phyloP scores from a whole-genome alignment of 2,329 filamentous ascomycete genomes.

The Colletotrichum scovillei region DNA sequence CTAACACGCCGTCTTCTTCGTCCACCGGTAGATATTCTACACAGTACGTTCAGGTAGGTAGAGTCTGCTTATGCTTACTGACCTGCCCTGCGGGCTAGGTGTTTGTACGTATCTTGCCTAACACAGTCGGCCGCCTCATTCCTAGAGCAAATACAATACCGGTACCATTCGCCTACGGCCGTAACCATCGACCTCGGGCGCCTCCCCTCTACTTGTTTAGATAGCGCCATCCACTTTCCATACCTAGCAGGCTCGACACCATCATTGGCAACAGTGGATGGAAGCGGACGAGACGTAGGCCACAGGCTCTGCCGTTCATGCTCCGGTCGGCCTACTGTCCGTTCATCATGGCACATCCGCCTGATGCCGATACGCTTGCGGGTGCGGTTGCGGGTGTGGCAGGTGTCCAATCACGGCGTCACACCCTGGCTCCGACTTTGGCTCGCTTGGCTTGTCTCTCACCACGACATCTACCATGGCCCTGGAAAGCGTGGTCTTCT shows the following conservation, averaged over 20 bases:
- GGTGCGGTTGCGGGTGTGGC: neutral
- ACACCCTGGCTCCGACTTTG: neutral
- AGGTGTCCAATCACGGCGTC: neutral
- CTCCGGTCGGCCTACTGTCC: neutral
- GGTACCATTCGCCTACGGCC: neutral
- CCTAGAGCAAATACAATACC: neutral
- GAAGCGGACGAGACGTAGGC: neutral
- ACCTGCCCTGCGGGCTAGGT: neutral
- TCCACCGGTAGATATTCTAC: neutral
- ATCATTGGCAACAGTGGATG: neutral
- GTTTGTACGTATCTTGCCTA: neutral
- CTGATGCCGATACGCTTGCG: neutral
- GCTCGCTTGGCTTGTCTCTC: neutral
- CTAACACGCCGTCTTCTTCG: neutral
- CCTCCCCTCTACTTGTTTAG: neutral
- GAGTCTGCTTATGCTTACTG: neutral
- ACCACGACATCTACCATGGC: slow-evolving; percentile 21
- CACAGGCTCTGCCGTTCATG: neutral
- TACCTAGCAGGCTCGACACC: neutral
- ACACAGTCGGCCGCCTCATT: neutral
- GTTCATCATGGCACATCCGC: neutral
- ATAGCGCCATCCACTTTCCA: neutral
- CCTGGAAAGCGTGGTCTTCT: slow-evolving; percentile 22
- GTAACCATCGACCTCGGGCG: neutral
- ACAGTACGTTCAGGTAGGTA: neutral